Base-by-base conservation (phyloP, 202 grass and related monocot genomes). In the Cymbopogon flexuosus region DNA sequence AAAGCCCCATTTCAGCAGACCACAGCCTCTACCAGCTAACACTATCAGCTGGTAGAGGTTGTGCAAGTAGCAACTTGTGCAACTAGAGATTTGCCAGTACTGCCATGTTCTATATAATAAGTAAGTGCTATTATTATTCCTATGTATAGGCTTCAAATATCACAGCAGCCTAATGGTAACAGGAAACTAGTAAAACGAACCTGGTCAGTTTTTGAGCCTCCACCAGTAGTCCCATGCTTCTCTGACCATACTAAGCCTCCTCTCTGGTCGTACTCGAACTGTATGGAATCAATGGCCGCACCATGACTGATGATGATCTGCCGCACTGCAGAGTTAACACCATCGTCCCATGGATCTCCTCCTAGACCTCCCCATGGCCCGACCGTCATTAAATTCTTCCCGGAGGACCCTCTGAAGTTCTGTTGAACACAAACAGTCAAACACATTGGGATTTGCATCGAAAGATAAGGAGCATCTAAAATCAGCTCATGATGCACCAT, bases 331-430 rank as follows among this genome's bases (percentile, higher is more conserved):
- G 89, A 86, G 78, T 88, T 75, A 2, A 84, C 62, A 4, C 78
- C 79, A 9, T 92, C 90, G 58, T 92, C 86, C 85, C 86, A 86
- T 27, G 43, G 57, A 60, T 51, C 79, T 42, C 89, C 90, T 80
- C 86, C 82, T n/a, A 70, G 35, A 41, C 83, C 90, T 72, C 90
- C 86, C 90, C 90, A 92, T 66, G 90, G 90, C 19, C 85, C 89
- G 9, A 75, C 61, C 31, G 15, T 3, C 33, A 73, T 82, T 9
- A 66, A 49, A 29, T 46, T 88, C 56, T 87, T 90, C 83, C 76
- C 68, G 19, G 69, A 67, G 1, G 57, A 58, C 67, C 73, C 34
- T 74, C 67, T 63, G 6, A 90, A 90, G 74, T 67, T 91, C 86
- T 91, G 8, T 70, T 41, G 4, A 75, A 73, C 52, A 70, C 4